These are phyloP conservation scores for Prunus mira DNA, from an alignment of 306 rosid species.

Conservation along the genomic window DNA sequence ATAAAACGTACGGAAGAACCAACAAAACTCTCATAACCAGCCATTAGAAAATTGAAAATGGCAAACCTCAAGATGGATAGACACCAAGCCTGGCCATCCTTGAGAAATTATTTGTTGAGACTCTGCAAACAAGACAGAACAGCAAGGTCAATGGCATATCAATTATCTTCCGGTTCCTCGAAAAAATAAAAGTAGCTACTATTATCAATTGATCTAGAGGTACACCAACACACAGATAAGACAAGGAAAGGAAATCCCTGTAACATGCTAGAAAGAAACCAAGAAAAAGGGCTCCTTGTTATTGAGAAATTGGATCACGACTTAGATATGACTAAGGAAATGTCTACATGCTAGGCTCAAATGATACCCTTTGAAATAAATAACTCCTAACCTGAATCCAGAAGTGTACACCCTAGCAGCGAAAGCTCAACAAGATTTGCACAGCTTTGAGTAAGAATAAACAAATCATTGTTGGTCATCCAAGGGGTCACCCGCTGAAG, in stretches of 20 bases:
- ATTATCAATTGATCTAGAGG: background rate
- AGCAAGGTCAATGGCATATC: slow-evolving; percentile 1
- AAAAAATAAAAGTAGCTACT: background rate
- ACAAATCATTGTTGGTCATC: slow-evolving; percentile 70
- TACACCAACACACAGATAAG: background rate
- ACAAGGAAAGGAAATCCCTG: background rate
- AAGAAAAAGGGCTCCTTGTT: background rate
- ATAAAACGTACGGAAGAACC: background rate
- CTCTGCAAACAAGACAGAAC: slow-evolving; percentile 42
- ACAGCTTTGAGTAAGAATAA: slow-evolving; percentile 55
- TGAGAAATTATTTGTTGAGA: slow-evolving; percentile 64
- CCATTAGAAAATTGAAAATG: slow-evolving; percentile 6
- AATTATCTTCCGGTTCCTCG: background rate
- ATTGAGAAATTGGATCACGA: background rate
- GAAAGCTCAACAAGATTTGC: slow-evolving; percentile 68
- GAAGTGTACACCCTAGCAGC: slow-evolving; percentile 61
- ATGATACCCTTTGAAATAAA: slow-evolving; percentile 20
- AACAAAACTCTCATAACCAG: slow-evolving; percentile 5
- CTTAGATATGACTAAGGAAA: background rate
- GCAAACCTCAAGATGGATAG: slow-evolving; percentile 76
- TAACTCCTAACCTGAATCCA: slow-evolving; percentile 61
- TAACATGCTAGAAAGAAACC: background rate
- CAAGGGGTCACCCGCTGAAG: slow-evolving; percentile 79
- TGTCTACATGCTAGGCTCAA: slow-evolving; percentile 1
- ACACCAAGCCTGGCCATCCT: slow-evolving; percentile 89